Evolutionary conservation across 495 filamentous ascomycete species (phyloP).

Genomic region (Daldinia bambusicola): DNA sequence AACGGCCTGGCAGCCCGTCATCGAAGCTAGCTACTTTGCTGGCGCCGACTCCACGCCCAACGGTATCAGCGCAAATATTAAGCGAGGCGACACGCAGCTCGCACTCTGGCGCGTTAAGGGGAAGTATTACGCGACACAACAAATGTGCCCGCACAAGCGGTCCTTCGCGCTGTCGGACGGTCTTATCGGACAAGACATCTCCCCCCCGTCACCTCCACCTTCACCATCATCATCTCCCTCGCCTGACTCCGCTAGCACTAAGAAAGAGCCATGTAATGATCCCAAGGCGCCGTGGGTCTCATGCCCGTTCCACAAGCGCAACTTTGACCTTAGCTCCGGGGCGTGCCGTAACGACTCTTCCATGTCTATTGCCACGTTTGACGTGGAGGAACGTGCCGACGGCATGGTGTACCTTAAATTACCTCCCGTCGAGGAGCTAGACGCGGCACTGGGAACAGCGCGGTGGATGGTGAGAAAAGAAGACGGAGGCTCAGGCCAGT

Average conservation of each 20-base stretch:
- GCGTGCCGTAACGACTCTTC: slow-evolving; percentile 79
- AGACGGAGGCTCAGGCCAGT: slow-evolving; percentile 65
- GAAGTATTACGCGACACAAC: slow-evolving; percentile 88
- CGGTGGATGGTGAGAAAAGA: slow-evolving; percentile 85
- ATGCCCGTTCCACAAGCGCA: slow-evolving; percentile 93
- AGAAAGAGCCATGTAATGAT: slow-evolving; percentile 43
- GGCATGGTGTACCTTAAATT: slow-evolving; percentile 88
- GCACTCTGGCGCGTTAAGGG: slow-evolving; percentile 90
- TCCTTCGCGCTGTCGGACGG: slow-evolving; percentile 91
- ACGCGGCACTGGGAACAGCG: slow-evolving; percentile 80
- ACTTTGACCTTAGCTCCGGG: slow-evolving; percentile 82
- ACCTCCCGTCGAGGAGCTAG: slow-evolving; percentile 86
- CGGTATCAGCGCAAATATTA: slow-evolving; percentile 76
- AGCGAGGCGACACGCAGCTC: slow-evolving; percentile 91
- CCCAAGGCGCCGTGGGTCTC: slow-evolving; percentile 78
- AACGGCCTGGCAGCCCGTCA: slow-evolving; percentile 86
- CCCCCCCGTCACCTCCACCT: slow-evolving; percentile 40
- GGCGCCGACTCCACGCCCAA: slow-evolving; percentile 71
- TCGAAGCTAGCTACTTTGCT: slow-evolving; percentile 77
- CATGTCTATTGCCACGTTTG: slow-evolving; percentile 88
- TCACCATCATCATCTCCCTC: slow-evolving; percentile 59
- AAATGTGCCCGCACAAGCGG: slow-evolving; percentile 98
- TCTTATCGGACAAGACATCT: slow-evolving; percentile 78
- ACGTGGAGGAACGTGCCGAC: slow-evolving; percentile 79
- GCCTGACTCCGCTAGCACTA: not conserved